Evolutionary conservation across 352 stramenopile genomes (phyloP).

Genomic region (Globisporangium viniferum): DNA sequence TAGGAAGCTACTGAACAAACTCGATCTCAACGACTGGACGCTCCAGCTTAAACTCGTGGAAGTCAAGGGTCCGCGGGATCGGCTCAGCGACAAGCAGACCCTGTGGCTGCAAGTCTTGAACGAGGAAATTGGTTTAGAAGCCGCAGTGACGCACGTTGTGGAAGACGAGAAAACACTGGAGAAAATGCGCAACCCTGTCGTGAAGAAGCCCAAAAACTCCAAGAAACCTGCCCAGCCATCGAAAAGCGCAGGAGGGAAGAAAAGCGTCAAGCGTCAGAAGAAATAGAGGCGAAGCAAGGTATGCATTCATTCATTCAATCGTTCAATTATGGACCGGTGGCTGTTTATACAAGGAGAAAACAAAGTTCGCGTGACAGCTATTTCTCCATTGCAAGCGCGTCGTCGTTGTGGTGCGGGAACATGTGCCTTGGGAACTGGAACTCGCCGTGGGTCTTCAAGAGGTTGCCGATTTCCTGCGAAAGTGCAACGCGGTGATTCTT

Average conservation of each 20-base stretch:
- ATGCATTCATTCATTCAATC: background rate
- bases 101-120: slow-evolving; percentile 73
- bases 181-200: slow-evolving; percentile 23
- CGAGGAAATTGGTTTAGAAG: slow-evolving; percentile 47
- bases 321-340: background rate
- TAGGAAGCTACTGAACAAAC: slow-evolving; percentile 17
- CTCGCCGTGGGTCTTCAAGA: slow-evolving; percentile 25
- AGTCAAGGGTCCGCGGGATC: slow-evolving; percentile 84
- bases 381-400: background rate
- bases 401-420: slow-evolving; percentile 24
- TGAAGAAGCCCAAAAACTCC: slow-evolving; percentile 19
- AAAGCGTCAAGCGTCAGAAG: slow-evolving; percentile 15
- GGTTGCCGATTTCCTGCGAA: slow-evolving; percentile 25
- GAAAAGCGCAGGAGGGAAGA: slow-evolving; percentile 12
- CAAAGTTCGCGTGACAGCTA: background rate
- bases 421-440: slow-evolving; percentile 36
- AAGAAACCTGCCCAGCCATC: background rate
- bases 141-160: slow-evolving; percentile 70
- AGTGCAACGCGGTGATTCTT: slow-evolving; percentile 18
- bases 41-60: slow-evolving; percentile 69
- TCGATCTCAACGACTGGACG: slow-evolving; percentile 13
- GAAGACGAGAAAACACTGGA: slow-evolving; percentile 50
- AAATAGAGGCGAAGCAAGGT: background rate
- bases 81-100: slow-evolving; percentile 79
- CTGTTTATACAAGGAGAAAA: background rate